These are phyloP conservation scores for Penicillium hordei DNA, from an alignment of 2,329 filamentous ascomycete species.

Conservation along the genomic window DNA sequence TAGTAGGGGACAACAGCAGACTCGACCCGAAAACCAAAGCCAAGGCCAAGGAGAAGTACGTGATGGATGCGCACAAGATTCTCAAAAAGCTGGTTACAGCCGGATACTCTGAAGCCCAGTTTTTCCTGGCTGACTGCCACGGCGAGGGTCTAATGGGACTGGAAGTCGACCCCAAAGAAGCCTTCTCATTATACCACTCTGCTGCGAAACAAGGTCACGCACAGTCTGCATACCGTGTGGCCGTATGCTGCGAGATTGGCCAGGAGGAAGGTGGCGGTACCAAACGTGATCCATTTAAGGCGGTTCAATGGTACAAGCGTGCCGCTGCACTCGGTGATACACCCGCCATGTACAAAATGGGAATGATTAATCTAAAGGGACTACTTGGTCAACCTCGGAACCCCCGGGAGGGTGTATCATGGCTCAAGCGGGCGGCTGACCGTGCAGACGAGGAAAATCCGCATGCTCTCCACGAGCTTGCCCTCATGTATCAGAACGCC, in stretches of 20 bases:
- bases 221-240: slow-evolving; percentile 86
- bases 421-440: slow-evolving; percentile 91
- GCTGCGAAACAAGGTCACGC: slow-evolving; percentile 87
- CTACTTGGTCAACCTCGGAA: slow-evolving; percentile 84
- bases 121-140: slow-evolving; percentile 86
- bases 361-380: slow-evolving; percentile 92
- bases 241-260: slow-evolving; percentile 95
- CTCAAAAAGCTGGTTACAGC: slow-evolving; percentile 79
- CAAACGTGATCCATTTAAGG: slow-evolving; percentile 84
- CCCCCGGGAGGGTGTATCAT: slow-evolving; percentile 79
- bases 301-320: slow-evolving; percentile 96
- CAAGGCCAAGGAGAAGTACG: slow-evolving; percentile 75
- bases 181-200: slow-evolving; percentile 88
- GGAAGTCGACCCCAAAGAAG: slow-evolving; percentile 83
- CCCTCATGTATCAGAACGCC: slow-evolving; percentile 57
- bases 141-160: slow-evolving; percentile 77
- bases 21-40: slow-evolving; percentile 63
- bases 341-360: slow-evolving; percentile 97
- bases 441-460: slow-evolving; percentile 86
- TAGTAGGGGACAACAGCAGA: slow-evolving; percentile 74
- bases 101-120: slow-evolving; percentile 84
- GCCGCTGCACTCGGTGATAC: slow-evolving; percentile 87
- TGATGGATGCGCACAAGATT: slow-evolving; percentile 83
- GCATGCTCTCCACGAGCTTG: slow-evolving; percentile 89
- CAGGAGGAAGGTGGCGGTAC: slow-evolving; percentile 93